These are phyloP conservation scores for Cyclotella kingstonii DNA, from an alignment of 108 stramenopile species.

Conservation along the genomic window DNA sequence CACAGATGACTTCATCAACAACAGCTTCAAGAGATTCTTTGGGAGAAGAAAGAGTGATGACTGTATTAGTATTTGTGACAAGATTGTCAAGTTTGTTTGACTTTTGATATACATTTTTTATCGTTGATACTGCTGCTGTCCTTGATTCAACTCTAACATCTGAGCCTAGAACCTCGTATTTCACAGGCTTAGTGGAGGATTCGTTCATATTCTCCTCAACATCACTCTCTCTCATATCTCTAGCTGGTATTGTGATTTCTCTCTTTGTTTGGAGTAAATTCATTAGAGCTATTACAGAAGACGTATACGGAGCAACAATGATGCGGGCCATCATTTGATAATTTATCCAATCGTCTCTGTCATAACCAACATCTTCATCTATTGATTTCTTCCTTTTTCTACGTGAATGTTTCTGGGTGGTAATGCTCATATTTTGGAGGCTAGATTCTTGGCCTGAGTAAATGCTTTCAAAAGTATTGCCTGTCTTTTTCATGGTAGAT, in stretches of 20 bases:
- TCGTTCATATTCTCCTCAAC: background rate
- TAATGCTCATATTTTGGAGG: no score
- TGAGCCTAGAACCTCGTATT: background rate
- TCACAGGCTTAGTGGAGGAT: background rate
- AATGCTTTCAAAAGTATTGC: no score
- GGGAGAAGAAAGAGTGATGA: slow-evolving; percentile 7
- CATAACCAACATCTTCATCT: no score
- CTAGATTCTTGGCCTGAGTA: no score
- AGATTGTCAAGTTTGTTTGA: background rate
- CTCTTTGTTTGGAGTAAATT: slow-evolving; percentile 3
- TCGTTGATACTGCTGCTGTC: background rate
- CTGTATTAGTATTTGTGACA: background rate
- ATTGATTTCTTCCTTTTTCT: background rate
- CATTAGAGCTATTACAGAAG: slow-evolving; percentile 8
- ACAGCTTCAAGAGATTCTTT: slow-evolving; percentile 38
- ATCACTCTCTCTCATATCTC: background rate
- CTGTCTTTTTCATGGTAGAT: no score
- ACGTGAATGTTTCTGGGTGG: background rate
- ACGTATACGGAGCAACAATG: slow-evolving; percentile 43
- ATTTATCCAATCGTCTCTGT: slow-evolving; percentile 13
- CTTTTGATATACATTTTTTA: slow-evolving; percentile 12
- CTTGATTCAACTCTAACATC: background rate
- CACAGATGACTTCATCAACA: slow-evolving; percentile 30
- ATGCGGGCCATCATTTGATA: slow-evolving; percentile 39
- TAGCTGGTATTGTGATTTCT: background rate